These are phyloP conservation scores for Xylariaceae sp. DNA, from an alignment of 2,329 filamentous ascomycete genomes.

Conservation along the genomic window DNA sequence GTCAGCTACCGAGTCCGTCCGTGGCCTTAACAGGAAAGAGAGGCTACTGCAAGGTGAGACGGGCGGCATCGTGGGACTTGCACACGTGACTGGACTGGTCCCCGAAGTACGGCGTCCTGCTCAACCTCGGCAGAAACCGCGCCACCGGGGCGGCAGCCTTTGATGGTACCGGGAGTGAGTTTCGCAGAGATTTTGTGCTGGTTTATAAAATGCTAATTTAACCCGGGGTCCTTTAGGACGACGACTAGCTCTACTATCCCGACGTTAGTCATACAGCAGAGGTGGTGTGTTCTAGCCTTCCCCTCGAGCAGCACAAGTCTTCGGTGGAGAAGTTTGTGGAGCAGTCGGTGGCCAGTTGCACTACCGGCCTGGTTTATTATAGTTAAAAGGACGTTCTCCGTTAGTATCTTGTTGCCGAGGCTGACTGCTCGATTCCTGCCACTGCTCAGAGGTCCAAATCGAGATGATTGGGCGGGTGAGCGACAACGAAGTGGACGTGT, in stretches of 20 bases:
- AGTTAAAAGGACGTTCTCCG: conserved; percentile 47
- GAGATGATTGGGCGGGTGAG: conserved; percentile 44
- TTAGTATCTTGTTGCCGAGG: conserved; percentile 45
- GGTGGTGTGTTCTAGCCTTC: conserved; percentile 35
- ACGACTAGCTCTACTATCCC: conserved; percentile 37
- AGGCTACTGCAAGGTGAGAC: conserved; percentile 39
- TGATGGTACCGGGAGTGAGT: conserved; percentile 6
- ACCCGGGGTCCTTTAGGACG: conserved; percentile 22
- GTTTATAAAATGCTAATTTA: background rate
- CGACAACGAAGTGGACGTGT: conserved; percentile 46
- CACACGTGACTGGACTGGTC: conserved; percentile 38
- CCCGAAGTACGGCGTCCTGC: conserved; percentile 30
- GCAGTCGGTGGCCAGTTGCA: conserved; percentile 44
- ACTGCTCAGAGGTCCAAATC: conserved; percentile 42
- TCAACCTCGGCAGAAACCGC: background rate
- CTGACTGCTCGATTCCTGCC: conserved; percentile 41
- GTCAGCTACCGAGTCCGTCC: conserved; percentile 37
- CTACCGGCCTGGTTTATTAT: conserved; percentile 41
- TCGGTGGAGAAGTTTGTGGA: conserved; percentile 20
- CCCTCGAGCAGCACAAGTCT: conserved; percentile 31
- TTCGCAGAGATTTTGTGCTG: background rate
- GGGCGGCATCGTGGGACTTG: conserved; percentile 44
- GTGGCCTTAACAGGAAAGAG: conserved; percentile 41
- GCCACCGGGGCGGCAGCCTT: background rate
- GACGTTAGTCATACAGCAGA: conserved; percentile 22